Conservation (phyloP, 2,329 filamentous ascomycete genomes). For the Colletotrichum gloeosporioides region DNA sequence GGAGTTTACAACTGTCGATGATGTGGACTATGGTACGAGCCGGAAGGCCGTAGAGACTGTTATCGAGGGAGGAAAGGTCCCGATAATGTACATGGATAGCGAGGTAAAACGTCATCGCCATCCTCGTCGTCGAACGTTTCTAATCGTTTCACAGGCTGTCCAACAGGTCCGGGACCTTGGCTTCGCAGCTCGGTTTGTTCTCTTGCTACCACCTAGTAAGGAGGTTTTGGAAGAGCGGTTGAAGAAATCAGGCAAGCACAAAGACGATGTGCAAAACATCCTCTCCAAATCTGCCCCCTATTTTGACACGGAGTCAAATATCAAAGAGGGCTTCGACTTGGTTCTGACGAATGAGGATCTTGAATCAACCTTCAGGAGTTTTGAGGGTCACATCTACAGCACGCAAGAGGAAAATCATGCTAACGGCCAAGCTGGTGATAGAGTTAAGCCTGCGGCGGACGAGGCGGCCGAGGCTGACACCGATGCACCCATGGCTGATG, state of each 20-base stretch:
- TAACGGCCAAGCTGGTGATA: neutral
- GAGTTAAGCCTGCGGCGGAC: neutral
- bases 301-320: conserved; percentile 26
- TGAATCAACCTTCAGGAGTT: conserved; percentile 1
- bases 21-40: conserved; percentile 61
- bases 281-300: conserved; percentile 26
- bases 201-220: conserved; percentile 49
- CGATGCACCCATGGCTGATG: conserved; percentile 14
- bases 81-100: conserved; percentile 57
- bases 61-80: conserved; percentile 62
- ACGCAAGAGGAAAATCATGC: neutral
- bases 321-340: conserved; percentile 14
- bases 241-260: conserved; percentile 28
- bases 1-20: conserved; percentile 57
- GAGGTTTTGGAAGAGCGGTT: conserved; percentile 32
- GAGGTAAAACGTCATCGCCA: conserved; percentile 47
- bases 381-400: conserved; percentile 16
- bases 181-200: conserved; percentile 60
- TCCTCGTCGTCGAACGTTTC: neutral
- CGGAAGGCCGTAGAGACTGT: conserved; percentile 57
- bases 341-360: conserved; percentile 21
- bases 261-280: conserved; percentile 26
- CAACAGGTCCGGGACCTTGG: conserved; percentile 63
- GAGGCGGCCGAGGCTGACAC: neutral
- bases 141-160: conserved; percentile 46